phyloP scores from a whole-genome alignment of 345 rosid species.

The Murraya koenigii region DNA sequence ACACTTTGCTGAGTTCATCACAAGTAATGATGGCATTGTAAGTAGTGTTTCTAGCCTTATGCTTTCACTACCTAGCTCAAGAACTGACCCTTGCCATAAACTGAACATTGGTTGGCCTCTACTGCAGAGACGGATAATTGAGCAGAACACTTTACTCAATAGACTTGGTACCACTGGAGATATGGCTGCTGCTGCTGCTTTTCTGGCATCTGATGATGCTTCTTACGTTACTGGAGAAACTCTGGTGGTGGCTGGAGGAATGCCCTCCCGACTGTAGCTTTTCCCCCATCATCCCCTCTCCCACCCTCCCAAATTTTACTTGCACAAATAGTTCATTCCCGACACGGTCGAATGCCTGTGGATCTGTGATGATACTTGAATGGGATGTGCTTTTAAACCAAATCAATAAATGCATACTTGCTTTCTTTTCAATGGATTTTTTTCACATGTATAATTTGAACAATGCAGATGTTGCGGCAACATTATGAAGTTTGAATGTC shows the following conservation, averaged over 20 bases:
- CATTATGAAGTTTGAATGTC: neutral
- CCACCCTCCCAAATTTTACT: too few relatives aligned
- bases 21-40: conserved; percentile 45
- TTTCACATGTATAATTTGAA: neutral
- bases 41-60: conserved; percentile 18
- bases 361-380: neutral
- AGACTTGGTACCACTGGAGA: conserved; percentile 72
- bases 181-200: conserved; percentile 75
- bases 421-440: neutral
- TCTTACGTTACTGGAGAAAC: conserved; percentile 77
- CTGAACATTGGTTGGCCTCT: conserved; percentile 5
- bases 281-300: too few relatives aligned
- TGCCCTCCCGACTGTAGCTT: conserved; percentile 70
- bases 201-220: conserved; percentile 81
- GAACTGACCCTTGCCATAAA: neutral
- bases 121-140: conserved; percentile 44
- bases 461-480: neutral
- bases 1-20: conserved; percentile 59
- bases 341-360: neutral
- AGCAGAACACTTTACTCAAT: conserved; percentile 60
- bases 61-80: neutral
- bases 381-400: neutral
- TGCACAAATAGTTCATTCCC: neutral
- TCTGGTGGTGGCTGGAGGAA: conserved; percentile 77
- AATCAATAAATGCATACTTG: neutral